Conservation (phyloP, 352 stramenopile genomes). For the Phytopythium vexans region DNA sequence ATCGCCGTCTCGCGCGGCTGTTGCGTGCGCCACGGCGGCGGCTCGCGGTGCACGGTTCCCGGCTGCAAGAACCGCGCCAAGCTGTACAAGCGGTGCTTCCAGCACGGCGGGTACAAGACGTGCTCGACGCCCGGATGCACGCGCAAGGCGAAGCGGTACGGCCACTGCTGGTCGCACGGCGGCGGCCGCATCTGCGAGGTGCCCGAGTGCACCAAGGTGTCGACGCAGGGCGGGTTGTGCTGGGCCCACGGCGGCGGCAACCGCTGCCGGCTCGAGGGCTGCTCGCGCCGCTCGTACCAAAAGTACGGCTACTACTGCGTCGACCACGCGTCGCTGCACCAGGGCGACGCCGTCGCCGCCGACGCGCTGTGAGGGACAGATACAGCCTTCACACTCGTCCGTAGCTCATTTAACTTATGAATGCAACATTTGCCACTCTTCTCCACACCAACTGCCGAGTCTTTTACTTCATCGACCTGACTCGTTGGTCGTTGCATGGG, state of each 20-base stretch:
- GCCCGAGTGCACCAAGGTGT: constrained; percentile 52
- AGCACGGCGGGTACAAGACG: constrained; percentile 65
- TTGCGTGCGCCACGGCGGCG: constrained; percentile 50
- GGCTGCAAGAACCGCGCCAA: constrained; percentile 58
- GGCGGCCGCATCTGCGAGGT: constrained; percentile 59
- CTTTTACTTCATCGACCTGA: no score
- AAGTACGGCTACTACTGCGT: constrained; percentile 60
- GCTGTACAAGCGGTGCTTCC: constrained; percentile 64
- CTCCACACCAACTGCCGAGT: no score
- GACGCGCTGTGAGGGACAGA: neutral
- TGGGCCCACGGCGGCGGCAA: constrained; percentile 70
- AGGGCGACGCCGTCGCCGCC: neutral
- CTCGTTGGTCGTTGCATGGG: neutral
- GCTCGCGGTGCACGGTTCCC: constrained; percentile 36
- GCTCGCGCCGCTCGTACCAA: constrained; percentile 56
- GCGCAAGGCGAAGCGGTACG: constrained; percentile 65
- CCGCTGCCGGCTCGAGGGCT: constrained; percentile 47
- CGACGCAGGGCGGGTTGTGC: constrained; percentile 62
- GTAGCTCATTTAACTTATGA: neutral
- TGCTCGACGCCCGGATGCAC: constrained; percentile 50
- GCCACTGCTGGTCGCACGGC: constrained; percentile 68
- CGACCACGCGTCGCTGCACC: constrained; percentile 28
- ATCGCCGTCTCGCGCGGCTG: constrained; percentile 43
- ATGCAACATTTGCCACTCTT: no score
- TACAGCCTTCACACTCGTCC: neutral